These are phyloP conservation scores for Alternaria dauci DNA, from an alignment of 2,329 filamentous ascomycete genomes.

Conservation along the genomic window DNA sequence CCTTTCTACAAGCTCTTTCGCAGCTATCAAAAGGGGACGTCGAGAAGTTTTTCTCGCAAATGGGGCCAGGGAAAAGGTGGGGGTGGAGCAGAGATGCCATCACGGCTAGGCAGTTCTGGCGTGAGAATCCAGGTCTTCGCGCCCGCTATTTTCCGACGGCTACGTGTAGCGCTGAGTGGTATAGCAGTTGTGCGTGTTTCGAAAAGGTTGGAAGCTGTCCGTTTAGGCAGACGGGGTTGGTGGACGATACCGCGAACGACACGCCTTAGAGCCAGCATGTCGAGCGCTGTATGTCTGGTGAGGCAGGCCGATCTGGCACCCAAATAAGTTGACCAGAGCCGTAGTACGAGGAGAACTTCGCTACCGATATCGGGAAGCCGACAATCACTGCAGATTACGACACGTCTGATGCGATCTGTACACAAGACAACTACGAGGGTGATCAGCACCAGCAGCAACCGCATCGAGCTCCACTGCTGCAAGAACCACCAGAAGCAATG, in stretches of 20 bases:
- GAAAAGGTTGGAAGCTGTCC: no score
- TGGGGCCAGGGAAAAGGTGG: neutral
- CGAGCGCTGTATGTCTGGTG: no score
- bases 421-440: neutral
- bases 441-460: neutral
- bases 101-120: neutral
- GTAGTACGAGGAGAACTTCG: neutral
- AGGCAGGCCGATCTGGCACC: no score
- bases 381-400: rapidly evolving
- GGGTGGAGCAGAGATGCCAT: no score
- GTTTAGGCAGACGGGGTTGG: neutral
- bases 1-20: neutral
- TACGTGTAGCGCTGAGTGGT: neutral
- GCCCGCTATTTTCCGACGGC: neutral
- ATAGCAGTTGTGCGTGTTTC: neutral
- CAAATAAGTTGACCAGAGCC: neutral
- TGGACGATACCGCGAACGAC: neutral
- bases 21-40: neutral
- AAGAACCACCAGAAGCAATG: no score
- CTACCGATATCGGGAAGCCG: neutral
- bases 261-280: neutral
- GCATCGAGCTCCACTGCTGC: no score
- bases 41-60: neutral
- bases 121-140: neutral
- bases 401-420: rapidly evolving